Conservation (phyloP, 352 stramenopile species). For the Phytophthora rubi region DNA sequence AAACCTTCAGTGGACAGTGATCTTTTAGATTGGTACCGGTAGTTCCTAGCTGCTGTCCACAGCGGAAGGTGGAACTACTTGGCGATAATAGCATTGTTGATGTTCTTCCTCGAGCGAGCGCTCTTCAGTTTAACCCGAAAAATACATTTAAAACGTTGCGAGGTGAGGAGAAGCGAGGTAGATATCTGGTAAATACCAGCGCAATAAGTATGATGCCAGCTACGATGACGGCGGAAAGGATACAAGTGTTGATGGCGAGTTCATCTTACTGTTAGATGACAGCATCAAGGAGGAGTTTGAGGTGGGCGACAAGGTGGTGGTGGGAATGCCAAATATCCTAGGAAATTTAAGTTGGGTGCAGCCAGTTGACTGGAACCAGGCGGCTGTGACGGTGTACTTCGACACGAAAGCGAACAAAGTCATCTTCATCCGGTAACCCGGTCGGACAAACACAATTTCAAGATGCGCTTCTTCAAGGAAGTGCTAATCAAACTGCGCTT, state of each 20-base stretch:
- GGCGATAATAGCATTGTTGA: neutral
- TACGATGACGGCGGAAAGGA: too few species aligned
- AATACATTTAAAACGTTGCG: conserved; percentile 20
- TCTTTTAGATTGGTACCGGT: conserved; percentile 12
- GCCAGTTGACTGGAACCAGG: conserved; percentile 34
- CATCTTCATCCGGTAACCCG: conserved; percentile 35
- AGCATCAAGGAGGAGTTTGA: conserved; percentile 8
- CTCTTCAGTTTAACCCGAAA: conserved; percentile 12
- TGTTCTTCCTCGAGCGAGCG: conserved; percentile 13
- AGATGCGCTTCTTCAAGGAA: conserved; percentile 31
- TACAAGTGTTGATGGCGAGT: too few species aligned
- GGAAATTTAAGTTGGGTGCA: conserved; percentile 33
- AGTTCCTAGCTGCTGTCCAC: conserved; percentile 10
- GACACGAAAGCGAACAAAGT: conserved; percentile 17
- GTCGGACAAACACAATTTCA: conserved; percentile 36
- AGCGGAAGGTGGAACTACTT: neutral
- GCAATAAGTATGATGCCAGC: too few species aligned
- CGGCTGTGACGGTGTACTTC: conserved; percentile 39
- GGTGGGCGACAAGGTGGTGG: too few species aligned
- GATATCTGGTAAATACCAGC: too few species aligned
- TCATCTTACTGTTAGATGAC: neutral
- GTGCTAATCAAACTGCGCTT: conserved; percentile 27
- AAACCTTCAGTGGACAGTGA: conserved; percentile 6
- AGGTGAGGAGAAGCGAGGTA: too few species aligned
- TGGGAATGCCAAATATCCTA: neutral